These are phyloP conservation scores for Coemansia sp. DNA, from an alignment of 192 early-diverging fungal genomes.

Conservation along the genomic window DNA sequence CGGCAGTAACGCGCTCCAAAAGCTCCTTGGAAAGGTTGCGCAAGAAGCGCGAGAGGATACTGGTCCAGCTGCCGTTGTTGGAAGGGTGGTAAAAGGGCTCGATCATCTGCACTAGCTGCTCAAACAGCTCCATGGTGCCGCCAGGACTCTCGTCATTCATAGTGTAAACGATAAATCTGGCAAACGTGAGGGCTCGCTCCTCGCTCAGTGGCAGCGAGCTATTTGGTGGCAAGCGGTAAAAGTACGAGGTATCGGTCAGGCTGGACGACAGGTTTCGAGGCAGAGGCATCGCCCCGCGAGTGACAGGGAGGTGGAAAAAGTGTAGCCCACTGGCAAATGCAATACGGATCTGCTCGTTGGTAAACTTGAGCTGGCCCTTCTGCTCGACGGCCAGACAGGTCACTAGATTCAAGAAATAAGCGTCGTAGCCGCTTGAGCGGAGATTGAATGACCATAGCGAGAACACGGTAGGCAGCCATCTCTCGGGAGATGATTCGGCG, in stretches of 20 bases:
- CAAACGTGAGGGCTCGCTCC: constrained; percentile 60
- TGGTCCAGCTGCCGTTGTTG: constrained; percentile 88
- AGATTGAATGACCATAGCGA: constrained; percentile 79
- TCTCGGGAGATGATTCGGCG: constrained; percentile 42
- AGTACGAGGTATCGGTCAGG: constrained; percentile 31
- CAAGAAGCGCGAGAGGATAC: constrained; percentile 69
- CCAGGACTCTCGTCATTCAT: constrained; percentile 59
- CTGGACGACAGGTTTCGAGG: constrained; percentile 20
- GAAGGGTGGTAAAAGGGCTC: constrained; percentile 92
- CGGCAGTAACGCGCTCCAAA: constrained; percentile 57
- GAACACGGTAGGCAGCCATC: constrained; percentile 83
- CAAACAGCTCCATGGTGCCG: constrained; percentile 64
- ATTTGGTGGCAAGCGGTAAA: constrained; percentile 40
- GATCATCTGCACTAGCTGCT: constrained; percentile 77
- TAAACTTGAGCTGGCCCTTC: constrained; percentile 34
- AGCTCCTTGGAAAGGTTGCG: constrained; percentile 69
- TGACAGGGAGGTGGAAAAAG: constrained; percentile 45
- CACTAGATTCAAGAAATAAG: constrained; percentile 72
- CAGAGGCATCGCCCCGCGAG: constrained; percentile 21
- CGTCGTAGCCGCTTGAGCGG: constrained; percentile 62
- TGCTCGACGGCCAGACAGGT: constrained; percentile 64
- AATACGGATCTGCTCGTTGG: constrained; percentile 47
- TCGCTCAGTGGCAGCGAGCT: constrained; percentile 42
- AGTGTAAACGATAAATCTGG: constrained; percentile 79
- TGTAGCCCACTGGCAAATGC: constrained; percentile 55